Percentiles rank a stretch among this genome's conserved stretches.
phyloP scores from a whole-genome alignment of 129 eudicot genomes.

The Saussurea involucrata region DNA sequence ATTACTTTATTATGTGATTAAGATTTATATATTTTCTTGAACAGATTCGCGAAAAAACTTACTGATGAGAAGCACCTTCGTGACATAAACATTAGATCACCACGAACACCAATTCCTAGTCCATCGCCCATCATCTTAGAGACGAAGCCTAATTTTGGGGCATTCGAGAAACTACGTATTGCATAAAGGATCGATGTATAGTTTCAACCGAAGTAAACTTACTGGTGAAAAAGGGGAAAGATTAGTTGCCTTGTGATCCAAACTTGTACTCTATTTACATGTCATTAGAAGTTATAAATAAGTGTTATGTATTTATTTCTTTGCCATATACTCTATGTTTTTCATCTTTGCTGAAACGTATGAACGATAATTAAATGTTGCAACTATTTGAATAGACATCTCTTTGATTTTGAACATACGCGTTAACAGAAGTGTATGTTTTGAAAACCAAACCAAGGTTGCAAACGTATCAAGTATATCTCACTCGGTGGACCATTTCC shows the following conservation, averaged over 20 bases:
- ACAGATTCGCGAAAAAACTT: constrained; percentile 28
- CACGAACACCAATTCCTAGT: not conserved
- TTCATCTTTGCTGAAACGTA: not conserved
- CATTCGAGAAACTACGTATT: not conserved
- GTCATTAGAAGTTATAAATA: not conserved
- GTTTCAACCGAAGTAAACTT: not conserved
- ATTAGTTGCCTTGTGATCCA: not conserved
- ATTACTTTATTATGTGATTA: not conserved
- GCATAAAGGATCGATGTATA: not conserved
- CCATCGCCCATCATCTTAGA: not conserved
- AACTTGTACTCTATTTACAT: not conserved
- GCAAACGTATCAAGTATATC: too few relatives aligned
- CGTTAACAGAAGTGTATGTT: not conserved
- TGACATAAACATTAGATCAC: constrained; percentile 2
- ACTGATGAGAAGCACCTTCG: constrained; percentile 21
- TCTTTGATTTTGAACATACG: not conserved
- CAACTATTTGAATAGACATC: not conserved
- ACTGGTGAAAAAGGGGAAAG: not conserved
- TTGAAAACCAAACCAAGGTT: too few relatives aligned
- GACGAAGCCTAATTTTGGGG: not conserved
- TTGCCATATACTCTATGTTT: not conserved
- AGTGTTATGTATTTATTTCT: not conserved
- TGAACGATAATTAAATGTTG: not conserved
- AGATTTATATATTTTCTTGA: not conserved
- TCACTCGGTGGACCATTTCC: too few relatives aligned